Evolutionary conservation across 306 rosid species (phyloP).

Genomic region (Casuarina glauca): DNA sequence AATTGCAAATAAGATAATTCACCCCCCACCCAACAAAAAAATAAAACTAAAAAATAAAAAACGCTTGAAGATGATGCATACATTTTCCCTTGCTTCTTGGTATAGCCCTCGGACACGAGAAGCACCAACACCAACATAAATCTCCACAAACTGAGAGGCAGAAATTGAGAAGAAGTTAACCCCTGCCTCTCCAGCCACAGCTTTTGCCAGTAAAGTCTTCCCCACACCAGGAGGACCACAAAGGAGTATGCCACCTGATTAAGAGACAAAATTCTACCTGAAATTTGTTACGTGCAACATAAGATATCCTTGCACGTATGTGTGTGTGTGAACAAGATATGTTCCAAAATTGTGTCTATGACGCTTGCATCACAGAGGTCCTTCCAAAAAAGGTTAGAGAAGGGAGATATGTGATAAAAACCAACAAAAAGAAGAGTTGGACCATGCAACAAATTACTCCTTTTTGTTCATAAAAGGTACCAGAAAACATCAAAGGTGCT

Average conservation of each 20-base stretch:
- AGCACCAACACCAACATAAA: conserved; percentile 98
- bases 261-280: conserved; percentile 36
- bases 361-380: background rate
- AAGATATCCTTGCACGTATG: no score
- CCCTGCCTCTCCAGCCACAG: conserved; percentile 99
- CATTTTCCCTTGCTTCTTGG: conserved; percentile 92
- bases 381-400: background rate
- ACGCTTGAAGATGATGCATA: conserved; percentile 35
- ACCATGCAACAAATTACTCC: background rate
- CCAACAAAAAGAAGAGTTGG: background rate
- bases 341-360: background rate
- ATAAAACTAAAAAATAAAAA: background rate
- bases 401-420: background rate
- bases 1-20: conserved; percentile 6
- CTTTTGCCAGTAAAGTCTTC: conserved; percentile 95
- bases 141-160: conserved; percentile 96
- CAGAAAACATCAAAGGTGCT: background rate
- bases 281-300: conserved; percentile 2
- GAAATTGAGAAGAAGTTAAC: conserved; percentile 98
- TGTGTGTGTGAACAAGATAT: background rate
- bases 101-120: conserved; percentile 96
- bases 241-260: conserved; percentile 94
- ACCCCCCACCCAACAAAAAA: background rate
- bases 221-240: conserved; percentile 99
- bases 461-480: background rate